Percentiles rank a stretch among this genome's conserved stretches.
phyloP scores from a whole-genome alignment of 179 eudicot species.

The Silene coronaria region DNA sequence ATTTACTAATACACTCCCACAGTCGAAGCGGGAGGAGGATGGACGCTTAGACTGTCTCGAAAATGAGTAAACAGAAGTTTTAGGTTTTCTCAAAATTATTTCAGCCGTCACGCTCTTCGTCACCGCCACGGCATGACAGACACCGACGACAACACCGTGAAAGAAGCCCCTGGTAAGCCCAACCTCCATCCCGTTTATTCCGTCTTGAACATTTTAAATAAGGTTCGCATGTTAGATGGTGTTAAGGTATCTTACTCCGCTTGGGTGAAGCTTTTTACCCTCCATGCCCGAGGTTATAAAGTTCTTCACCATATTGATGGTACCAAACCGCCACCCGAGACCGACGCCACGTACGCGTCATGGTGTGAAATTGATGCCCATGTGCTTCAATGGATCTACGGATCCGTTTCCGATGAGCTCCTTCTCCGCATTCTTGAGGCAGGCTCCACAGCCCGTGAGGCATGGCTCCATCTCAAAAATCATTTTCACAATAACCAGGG shows the following conservation, averaged over 20 bases:
- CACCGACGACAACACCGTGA: no score
- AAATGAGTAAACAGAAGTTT: no score
- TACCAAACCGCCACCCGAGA: neutral
- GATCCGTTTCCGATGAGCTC: neutral
- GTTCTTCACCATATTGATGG: neutral
- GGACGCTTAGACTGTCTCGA: no score
- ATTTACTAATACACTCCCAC: no score
- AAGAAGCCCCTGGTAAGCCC: no score
- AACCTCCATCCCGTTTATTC: neutral
- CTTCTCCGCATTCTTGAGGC: neutral
- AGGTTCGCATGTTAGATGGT: neutral
- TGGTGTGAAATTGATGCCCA: neutral
- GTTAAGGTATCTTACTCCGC: no score
- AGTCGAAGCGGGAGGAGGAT: no score
- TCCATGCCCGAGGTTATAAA: neutral
- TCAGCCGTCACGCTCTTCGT: no score
- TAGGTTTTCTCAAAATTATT: no score
- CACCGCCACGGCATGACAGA: no score
- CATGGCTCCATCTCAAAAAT: no score
- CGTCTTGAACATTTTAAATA: neutral
- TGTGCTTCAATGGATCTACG: constrained; percentile 1
- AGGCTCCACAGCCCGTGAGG: neutral
- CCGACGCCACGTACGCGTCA: neutral
- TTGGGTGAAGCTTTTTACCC: neutral
- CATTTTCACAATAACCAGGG: no score